Evolutionary conservation across 805 yeast species (phyloP).

Genomic region (Saccharomyces paradoxus): DNA sequence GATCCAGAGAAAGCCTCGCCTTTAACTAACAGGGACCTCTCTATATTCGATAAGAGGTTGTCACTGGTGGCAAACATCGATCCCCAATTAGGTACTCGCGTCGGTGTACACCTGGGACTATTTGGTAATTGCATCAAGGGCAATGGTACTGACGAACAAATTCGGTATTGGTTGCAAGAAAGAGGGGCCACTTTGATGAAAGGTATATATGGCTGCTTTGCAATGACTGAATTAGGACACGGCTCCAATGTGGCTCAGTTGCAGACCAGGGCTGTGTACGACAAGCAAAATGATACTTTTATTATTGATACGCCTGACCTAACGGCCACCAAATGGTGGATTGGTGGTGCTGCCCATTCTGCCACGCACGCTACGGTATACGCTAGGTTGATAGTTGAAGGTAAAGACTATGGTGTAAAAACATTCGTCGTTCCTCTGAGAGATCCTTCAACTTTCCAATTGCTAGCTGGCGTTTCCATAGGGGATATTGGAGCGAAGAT

Average conservation of each 20-base stretch:
- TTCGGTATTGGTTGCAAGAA: constrained; percentile 70
- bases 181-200: constrained; percentile 54
- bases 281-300: constrained; percentile 56
- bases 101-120: constrained; percentile 83
- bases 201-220: constrained; percentile 78
- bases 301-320: constrained; percentile 77
- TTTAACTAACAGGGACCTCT: constrained; percentile 20
- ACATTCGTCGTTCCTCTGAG: constrained; percentile 87
- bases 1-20: constrained; percentile 9
- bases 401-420: constrained; percentile 85
- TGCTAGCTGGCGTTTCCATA: constrained; percentile 70
- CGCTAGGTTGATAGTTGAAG: constrained; percentile 74
- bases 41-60: constrained; percentile 48
- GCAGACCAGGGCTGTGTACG: constrained; percentile 85
- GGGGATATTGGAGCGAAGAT: constrained; percentile 94
- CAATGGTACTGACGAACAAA: constrained; percentile 79
- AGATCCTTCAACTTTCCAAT: constrained; percentile 54
- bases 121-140: constrained; percentile 78
- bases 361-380: constrained; percentile 82
- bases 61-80: constrained; percentile 58
- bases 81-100: constrained; percentile 71
- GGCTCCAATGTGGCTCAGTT: constrained; percentile 91
- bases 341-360: constrained; percentile 95
- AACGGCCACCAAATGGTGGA: constrained; percentile 98
- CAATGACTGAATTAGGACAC: constrained; percentile 89